Conservation (phyloP, 371 early-diverging fungal genomes). For the Mucor sp. region DNA sequence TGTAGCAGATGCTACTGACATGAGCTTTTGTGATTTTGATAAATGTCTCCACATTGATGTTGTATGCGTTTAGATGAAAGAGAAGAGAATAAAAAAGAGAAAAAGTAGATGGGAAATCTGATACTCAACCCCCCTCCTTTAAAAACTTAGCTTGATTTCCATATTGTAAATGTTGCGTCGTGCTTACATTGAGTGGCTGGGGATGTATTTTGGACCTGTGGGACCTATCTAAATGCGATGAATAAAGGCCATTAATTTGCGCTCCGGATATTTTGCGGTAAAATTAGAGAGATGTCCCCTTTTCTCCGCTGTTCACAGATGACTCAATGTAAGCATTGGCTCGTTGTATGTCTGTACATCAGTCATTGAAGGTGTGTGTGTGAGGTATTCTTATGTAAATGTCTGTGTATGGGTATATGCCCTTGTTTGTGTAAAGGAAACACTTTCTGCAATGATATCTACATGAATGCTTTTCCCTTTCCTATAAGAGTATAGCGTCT, state of each 20-base stretch:
- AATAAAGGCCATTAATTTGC: neutral
- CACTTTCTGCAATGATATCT: neutral
- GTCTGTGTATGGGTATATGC: neutral
- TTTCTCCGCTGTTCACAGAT: neutral
- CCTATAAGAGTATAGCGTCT: neutral
- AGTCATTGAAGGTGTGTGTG: neutral
- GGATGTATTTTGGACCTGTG: constrained; percentile 10
- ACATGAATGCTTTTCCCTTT: neutral
- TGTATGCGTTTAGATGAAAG: neutral
- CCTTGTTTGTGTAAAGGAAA: neutral
- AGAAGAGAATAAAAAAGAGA: constrained; percentile 7
- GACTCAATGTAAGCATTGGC: neutral
- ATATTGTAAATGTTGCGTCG: neutral
- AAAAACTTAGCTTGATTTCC: constrained; percentile 7
- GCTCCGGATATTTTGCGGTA: constrained; percentile 1
- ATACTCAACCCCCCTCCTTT: neutral
- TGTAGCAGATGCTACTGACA: constrained; percentile 31
- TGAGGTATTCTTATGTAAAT: no score
- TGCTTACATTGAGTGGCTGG: constrained; percentile 20
- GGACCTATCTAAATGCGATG: constrained; percentile 7
- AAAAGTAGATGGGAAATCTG: neutral
- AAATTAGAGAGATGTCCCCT: neutral
- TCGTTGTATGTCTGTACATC: neutral
- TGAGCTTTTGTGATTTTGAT: constrained; percentile 41
- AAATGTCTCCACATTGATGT: constrained; percentile 46